A percentile compares a stretch with the other conserved stretches of the same genome.
Evolutionary conservation across 2,329 filamentous ascomycete species (phyloP).

Genomic region (Akanthomyces lecanii): DNA sequence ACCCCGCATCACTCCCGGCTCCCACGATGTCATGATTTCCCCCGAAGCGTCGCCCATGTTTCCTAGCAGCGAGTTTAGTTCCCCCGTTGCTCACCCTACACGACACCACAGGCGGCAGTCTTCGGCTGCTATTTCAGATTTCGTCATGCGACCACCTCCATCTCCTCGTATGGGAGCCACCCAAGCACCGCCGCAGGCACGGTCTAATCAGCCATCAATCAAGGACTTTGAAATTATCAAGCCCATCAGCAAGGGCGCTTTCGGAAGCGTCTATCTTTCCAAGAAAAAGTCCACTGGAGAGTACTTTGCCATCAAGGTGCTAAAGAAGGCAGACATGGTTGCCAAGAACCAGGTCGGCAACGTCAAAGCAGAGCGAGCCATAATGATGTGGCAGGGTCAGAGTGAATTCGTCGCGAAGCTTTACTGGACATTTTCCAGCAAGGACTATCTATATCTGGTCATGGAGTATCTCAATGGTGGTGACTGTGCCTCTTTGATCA

Average conservation of each 20-base stretch:
- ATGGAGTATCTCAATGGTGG: constrained; percentile 99
- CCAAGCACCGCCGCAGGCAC: constrained; percentile 74
- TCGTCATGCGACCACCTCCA: constrained; percentile 62
- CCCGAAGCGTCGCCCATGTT: constrained; percentile 88
- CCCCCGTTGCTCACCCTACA: constrained; percentile 58
- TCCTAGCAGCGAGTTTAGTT: constrained; percentile 74
- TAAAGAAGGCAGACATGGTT: constrained; percentile 99
- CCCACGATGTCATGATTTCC: constrained; percentile 66
- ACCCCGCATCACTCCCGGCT: constrained; percentile 59
- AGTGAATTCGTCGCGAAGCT: constrained; percentile 98
- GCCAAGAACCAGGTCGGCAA: constrained; percentile 99
- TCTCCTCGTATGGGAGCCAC: constrained; percentile 79
- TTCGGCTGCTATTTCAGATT: constrained; percentile 76
- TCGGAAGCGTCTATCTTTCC: constrained; percentile 94
- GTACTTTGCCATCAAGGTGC: constrained; percentile 96
- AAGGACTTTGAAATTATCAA: constrained; percentile 99
- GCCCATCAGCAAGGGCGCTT: constrained; percentile 97
- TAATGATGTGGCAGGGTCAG: constrained; percentile 99
- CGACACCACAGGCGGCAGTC: constrained; percentile 84
- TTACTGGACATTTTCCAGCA: constrained; percentile 99
- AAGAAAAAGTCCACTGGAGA: constrained; percentile 99
- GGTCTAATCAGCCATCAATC: constrained; percentile 89
- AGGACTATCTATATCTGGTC: constrained; percentile 95
- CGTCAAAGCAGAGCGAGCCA: constrained; percentile 95
- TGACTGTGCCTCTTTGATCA: constrained; percentile 94